Percentiles rank a stretch among this genome's conserved stretches.
These are phyloP conservation scores for Gossypium gossypioides DNA, from an alignment of 441 rosid species.

Conservation along the genomic window DNA sequence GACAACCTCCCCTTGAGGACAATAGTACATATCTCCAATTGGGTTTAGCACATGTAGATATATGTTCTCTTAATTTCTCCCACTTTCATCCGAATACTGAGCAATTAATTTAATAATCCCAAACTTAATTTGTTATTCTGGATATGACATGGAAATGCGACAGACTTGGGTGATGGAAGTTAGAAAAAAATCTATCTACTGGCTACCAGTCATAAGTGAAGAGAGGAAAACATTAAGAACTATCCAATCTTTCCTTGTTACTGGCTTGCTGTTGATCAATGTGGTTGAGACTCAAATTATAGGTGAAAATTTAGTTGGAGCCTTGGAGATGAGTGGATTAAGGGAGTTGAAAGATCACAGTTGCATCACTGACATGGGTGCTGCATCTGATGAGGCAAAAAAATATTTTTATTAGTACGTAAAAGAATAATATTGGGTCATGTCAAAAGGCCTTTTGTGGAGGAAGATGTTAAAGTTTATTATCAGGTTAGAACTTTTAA, in stretches of 20 bases:
- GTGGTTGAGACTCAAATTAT: neutral
- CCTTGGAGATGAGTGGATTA: neutral
- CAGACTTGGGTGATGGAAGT: neutral
- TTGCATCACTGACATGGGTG: neutral
- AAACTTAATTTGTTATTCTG: neutral
- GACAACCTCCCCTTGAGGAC: neutral
- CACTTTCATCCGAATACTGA: neutral
- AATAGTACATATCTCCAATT: neutral
- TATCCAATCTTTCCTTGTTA: neutral
- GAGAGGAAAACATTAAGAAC: neutral
- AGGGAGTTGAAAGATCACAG: neutral
- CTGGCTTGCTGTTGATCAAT: neutral
- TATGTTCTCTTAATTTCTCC: neutral
- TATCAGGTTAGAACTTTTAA: neutral
- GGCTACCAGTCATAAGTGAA: neutral
- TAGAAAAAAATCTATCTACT: neutral
- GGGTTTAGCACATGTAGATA: neutral
- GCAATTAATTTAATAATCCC: neutral
- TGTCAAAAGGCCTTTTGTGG: neutral
- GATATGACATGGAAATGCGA: neutral
- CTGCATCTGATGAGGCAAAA: neutral
- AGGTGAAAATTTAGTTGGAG: neutral
- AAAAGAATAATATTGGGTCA: neutral
- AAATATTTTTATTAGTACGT: neutral
- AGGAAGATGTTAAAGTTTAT: neutral